Conservation (phyloP, 164 flowering plant species). For the Houttuynia cordata region DNA sequence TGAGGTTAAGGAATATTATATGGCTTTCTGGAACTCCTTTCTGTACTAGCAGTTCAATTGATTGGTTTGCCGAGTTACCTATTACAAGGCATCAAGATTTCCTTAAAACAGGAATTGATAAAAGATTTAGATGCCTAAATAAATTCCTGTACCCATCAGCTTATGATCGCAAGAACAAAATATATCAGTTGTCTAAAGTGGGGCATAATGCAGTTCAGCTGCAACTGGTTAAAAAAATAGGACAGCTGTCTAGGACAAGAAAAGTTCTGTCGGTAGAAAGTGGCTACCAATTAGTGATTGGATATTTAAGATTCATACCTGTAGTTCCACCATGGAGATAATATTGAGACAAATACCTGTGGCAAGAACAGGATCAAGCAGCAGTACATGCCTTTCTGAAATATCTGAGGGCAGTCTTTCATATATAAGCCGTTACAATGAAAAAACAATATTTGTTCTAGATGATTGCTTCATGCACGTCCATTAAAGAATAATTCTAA, state of each 20-base stretch:
- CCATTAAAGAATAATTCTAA: background rate
- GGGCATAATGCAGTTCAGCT: background rate
- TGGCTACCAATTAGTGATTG: background rate
- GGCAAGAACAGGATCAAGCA: constrained; percentile 92
- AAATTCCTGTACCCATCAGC: background rate
- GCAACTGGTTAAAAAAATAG: background rate
- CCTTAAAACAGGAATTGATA: background rate
- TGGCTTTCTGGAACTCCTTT: constrained; percentile 88
- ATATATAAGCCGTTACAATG: constrained; percentile 62
- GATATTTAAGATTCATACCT: background rate
- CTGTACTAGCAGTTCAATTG: constrained; percentile 79
- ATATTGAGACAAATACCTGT: constrained; percentile 38
- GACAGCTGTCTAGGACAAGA: background rate
- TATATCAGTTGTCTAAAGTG: background rate
- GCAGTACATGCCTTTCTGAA: constrained; percentile 86
- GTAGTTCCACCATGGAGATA: background rate
- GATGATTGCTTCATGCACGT: too few relatives aligned
- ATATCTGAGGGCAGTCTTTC: constrained; percentile 91
- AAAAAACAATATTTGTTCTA: background rate
- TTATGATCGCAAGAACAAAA: too few relatives aligned
- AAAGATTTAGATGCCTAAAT: background rate
- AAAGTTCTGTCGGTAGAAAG: background rate
- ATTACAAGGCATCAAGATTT: constrained; percentile 4
- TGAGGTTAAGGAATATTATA: constrained; percentile 83
- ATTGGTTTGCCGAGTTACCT: constrained; percentile 93